Conservation (phyloP, 805 yeast species). For the Metschnikowia anglica region DNA sequence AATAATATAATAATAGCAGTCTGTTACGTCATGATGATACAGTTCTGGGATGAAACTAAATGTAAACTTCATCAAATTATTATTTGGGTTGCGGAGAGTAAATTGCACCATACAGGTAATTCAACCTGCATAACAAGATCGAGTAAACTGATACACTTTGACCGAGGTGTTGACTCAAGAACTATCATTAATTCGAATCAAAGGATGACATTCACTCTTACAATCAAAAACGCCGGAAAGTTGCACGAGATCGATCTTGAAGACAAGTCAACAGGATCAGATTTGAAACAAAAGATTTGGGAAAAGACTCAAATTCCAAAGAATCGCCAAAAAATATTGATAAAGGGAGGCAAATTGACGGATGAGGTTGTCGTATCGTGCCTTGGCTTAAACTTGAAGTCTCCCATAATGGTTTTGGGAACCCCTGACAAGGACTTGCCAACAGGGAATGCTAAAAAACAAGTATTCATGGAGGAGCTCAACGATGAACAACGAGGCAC, state of each 20-base stretch:
- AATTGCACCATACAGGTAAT: background rate
- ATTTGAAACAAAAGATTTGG: constrained; percentile 67
- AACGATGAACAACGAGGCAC: constrained; percentile 42
- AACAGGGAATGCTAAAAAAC: constrained; percentile 50
- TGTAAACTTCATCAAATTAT: background rate
- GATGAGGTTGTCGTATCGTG: constrained; percentile 60
- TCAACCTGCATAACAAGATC: background rate
- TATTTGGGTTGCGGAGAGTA: background rate
- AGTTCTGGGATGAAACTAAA: no score
- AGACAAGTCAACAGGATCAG: constrained; percentile 54
- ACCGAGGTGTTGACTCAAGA: background rate
- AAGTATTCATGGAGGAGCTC: constrained; percentile 70
- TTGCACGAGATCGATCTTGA: constrained; percentile 45
- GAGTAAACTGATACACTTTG: background rate
- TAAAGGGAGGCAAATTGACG: constrained; percentile 83
- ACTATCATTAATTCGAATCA: background rate
- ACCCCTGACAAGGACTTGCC: constrained; percentile 72
- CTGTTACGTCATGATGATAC: no score
- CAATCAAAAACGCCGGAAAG: constrained; percentile 45
- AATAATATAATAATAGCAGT: no score
- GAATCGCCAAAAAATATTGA: constrained; percentile 83
- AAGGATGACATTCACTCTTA: constrained; percentile 18
- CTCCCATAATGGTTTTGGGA: constrained; percentile 84
- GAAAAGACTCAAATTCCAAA: constrained; percentile 80
- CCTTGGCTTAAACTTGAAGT: constrained; percentile 60